A percentile compares a stretch with the other conserved stretches of the same genome.
phyloP scores from a whole-genome alignment of 2,329 filamentous ascomycete genomes.

The Xenoacremonium recifei region DNA sequence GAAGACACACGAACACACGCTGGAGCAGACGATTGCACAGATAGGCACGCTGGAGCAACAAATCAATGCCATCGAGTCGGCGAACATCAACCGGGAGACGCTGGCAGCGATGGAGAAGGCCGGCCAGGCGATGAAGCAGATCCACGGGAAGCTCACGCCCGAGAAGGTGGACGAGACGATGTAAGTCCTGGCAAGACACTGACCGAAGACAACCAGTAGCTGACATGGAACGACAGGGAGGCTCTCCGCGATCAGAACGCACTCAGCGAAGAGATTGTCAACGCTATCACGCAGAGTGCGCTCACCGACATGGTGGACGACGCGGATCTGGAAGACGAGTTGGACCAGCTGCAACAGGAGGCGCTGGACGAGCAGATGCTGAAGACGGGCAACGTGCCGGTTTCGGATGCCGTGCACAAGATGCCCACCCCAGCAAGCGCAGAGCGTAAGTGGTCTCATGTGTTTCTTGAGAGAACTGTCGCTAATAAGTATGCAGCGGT shows the following conservation, averaged over 20 bases:
- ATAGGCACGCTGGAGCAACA: conserved; percentile 92
- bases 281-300: conserved; percentile 73
- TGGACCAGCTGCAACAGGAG: conserved; percentile 87
- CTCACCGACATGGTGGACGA: conserved; percentile 82
- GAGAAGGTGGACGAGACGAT: conserved; percentile 95
- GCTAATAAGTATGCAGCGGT: conserved; percentile 29
- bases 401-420: conserved; percentile 72
- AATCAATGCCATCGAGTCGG: conserved; percentile 94
- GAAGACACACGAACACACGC: conserved; percentile 88
- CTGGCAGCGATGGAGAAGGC: conserved; percentile 92
- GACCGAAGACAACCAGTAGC: conserved; percentile 8
- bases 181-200: conserved; percentile 55
- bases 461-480: too few species aligned
- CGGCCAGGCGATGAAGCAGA: conserved; percentile 85
- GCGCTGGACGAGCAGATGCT: conserved; percentile 92
- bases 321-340: conserved; percentile 77
- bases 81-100: conserved; percentile 98
- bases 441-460: conserved; percentile 80
- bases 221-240: conserved; percentile 62
- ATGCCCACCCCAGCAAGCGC: conserved; percentile 73
- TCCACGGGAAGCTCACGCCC: conserved; percentile 85
- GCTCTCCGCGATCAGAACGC: conserved; percentile 87
- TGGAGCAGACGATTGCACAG: conserved; percentile 87
- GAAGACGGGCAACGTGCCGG: conserved; percentile 80
- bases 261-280: conserved; percentile 89